Percentiles rank a stretch among this genome's conserved stretches.
Evolutionary conservation across 805 yeast species (phyloP).

Genomic region (Saccharomycopsis capsularis): DNA sequence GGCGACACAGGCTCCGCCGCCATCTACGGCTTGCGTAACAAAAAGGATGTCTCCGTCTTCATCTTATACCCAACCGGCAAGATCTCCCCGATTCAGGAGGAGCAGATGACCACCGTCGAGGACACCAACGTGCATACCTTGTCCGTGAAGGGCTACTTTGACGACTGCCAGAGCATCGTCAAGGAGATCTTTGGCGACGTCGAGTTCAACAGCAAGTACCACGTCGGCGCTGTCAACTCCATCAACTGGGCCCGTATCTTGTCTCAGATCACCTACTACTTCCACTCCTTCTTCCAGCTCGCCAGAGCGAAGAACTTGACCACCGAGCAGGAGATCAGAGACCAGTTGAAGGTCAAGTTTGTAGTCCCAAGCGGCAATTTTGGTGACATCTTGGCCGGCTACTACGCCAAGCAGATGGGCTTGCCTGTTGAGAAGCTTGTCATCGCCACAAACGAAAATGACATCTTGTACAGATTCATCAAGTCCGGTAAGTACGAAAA

Average conservation of each 20-base stretch:
- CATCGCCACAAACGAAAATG: slow-evolving; percentile 94
- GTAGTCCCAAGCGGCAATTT: slow-evolving; percentile 98
- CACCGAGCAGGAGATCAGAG: slow-evolving; percentile 28
- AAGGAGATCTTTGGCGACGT: slow-evolving; percentile 86
- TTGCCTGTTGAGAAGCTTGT: slow-evolving; percentile 79
- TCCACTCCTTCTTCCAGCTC: slow-evolving; percentile 80
- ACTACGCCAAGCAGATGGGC: slow-evolving; percentile 92
- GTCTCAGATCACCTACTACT: slow-evolving; percentile 96
- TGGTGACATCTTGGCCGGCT: slow-evolving; percentile 97
- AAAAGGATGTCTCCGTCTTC: slow-evolving; percentile 95
- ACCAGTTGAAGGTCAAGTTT: slow-evolving; percentile 53
- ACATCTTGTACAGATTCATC: slow-evolving; percentile 88
- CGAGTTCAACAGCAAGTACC: slow-evolving; percentile 82
- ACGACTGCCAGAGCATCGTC: slow-evolving; percentile 96
- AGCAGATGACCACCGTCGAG: slow-evolving; percentile 95
- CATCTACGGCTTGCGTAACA: slow-evolving; percentile 93
- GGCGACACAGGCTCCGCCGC: slow-evolving; percentile 99
- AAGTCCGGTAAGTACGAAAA: slow-evolving; percentile 82
- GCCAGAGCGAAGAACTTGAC: slow-evolving; percentile 32
- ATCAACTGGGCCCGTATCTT: slow-evolving; percentile 98
- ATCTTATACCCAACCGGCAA: slow-evolving; percentile 96
- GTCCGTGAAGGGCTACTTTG: slow-evolving; percentile 93
- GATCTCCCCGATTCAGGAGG: slow-evolving; percentile 95
- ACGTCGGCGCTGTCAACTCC: slow-evolving; percentile 96
- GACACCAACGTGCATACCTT: slow-evolving; percentile 92